Evolutionary conservation across 2,329 filamentous ascomycete genomes (phyloP), one percentile per base, ranked within the genome.

Genomic region (Chaetomiaceae sp.): DNA sequence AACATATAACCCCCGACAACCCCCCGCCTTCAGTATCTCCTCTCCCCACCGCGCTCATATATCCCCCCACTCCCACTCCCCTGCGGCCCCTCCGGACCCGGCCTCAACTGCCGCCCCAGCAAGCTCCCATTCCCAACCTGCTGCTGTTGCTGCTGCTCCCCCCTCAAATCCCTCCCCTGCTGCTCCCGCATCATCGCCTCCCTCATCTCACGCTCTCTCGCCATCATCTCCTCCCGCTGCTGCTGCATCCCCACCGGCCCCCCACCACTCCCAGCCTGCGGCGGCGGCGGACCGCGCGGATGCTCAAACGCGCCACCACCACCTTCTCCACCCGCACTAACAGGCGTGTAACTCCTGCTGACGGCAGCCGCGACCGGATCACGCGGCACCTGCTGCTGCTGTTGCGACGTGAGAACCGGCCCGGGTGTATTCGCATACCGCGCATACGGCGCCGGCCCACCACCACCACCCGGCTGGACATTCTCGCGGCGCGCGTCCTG

Each of bases 321-420:
- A 9, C 22, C 22, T 5, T 9, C 22, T 5, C 6, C 22, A 24
- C 6, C 22, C 6, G 27, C 33, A 12, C 20, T n/a, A 2, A 59
- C 56, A 1, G 61, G 61, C 2, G 61, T 62, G 40, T 61, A 51
- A 12, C 53, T 53, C 38, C 36, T 34, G n/a, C 47, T 20, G 14
- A 27, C 18, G 2, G 12, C 11, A 14, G 15, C 11, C 11, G 29
- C 29, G 9, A 6, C 12, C 11, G 35, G 24, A 5, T 43, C 45
- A 10, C 17, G 24, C 8, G 40, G 20, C 1, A 43, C n/a, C 33
- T 51, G 41, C 14, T 47, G 44, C n/a, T n/a, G n/a, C n/a, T n/a
- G n/a, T n/a, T n/a, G n/a, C n/a, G n/a, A n/a, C n/a, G n/a, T n/a
- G n/a, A n/a, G n/a, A 3, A 29, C 26, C 7, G 53, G 55, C 3